phyloP scores from a whole-genome alignment of 805 yeast species.

The Yarrowia sp. region DNA sequence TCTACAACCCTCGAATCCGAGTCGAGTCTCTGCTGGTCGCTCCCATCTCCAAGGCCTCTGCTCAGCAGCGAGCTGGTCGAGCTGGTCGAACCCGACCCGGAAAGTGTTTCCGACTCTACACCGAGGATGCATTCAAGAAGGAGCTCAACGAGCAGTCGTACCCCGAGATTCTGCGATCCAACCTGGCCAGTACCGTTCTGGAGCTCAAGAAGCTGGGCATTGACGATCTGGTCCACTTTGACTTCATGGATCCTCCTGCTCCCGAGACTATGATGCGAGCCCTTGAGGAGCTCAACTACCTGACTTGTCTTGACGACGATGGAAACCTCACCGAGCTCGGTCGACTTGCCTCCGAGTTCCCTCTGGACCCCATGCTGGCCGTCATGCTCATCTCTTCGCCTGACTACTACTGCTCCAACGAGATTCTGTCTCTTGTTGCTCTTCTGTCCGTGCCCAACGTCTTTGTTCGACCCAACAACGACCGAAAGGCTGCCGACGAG shows the following conservation, averaged over 20 bases:
- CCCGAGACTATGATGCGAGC: slow-evolving; percentile 99
- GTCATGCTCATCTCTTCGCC: slow-evolving; percentile 90
- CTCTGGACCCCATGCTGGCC: slow-evolving; percentile 94
- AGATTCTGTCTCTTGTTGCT: slow-evolving; percentile 85
- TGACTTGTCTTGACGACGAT: slow-evolving; percentile 88
- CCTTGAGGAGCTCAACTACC: slow-evolving; percentile 88
- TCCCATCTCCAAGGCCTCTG: slow-evolving; percentile 95
- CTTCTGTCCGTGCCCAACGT: slow-evolving; percentile 91
- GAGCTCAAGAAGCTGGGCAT: slow-evolving; percentile 93
- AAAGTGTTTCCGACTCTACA: slow-evolving; percentile 93
- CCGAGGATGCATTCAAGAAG: slow-evolving; percentile 94
- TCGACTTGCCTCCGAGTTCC: slow-evolving; percentile 88
- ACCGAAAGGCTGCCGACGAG: slow-evolving; percentile 89
- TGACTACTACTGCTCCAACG: slow-evolving; percentile 85
- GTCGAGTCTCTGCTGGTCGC: slow-evolving; percentile 93
- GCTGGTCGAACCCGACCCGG: slow-evolving; percentile 99
- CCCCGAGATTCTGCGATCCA: slow-evolving; percentile 92
- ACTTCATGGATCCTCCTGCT: slow-evolving; percentile 99
- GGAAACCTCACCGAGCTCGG: slow-evolving; percentile 92
- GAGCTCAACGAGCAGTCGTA: slow-evolving; percentile 94
- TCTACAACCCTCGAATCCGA: slow-evolving; percentile 93
- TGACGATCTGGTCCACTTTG: slow-evolving; percentile 96
- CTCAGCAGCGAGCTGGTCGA: slow-evolving; percentile 99
- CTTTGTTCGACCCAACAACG: slow-evolving; percentile 91
- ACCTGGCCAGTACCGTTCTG: slow-evolving; percentile 87